phyloP scores from a whole-genome alignment of 2,329 filamentous ascomycete genomes.

The Sclerotinia glacialis region DNA sequence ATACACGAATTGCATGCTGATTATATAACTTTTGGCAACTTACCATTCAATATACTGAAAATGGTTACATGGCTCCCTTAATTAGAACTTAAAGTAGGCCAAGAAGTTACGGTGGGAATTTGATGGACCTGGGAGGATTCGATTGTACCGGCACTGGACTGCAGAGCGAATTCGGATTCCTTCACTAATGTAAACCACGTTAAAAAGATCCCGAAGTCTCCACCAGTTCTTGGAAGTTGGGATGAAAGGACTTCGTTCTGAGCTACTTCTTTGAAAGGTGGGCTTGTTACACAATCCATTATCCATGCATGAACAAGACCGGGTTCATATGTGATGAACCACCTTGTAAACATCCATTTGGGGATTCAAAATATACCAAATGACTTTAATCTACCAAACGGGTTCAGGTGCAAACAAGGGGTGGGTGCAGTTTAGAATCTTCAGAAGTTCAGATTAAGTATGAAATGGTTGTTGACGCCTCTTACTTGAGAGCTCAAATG shows the following conservation, averaged over 20 bases:
- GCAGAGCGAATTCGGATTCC: not conserved
- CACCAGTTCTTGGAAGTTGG: not conserved
- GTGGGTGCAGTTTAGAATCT: not conserved
- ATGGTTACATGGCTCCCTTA: not conserved
- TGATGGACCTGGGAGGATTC: not conserved
- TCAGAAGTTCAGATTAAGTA: not conserved
- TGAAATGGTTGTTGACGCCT: not conserved
- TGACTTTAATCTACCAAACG: not conserved
- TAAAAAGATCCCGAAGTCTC: not conserved
- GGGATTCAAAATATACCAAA: not conserved
- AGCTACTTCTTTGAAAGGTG: not conserved
- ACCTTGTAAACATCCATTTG: not conserved
- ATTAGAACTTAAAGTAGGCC: slow-evolving; percentile 14
- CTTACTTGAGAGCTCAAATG: not conserved
- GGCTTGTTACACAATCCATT: not conserved
- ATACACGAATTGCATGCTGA: not conserved
- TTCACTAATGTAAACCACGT: not conserved
- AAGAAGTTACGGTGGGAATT: slow-evolving; percentile 4
- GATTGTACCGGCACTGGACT: not conserved
- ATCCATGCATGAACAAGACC: not conserved
- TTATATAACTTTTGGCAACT: slow-evolving; percentile 14
- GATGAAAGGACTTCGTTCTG: not conserved
- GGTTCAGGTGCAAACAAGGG: not conserved
- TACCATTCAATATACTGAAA: not conserved
- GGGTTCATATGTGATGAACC: not conserved